Evolutionary conservation across 148 eudicot genomes (phyloP).

Genomic region (Gaultheria prostrata): DNA sequence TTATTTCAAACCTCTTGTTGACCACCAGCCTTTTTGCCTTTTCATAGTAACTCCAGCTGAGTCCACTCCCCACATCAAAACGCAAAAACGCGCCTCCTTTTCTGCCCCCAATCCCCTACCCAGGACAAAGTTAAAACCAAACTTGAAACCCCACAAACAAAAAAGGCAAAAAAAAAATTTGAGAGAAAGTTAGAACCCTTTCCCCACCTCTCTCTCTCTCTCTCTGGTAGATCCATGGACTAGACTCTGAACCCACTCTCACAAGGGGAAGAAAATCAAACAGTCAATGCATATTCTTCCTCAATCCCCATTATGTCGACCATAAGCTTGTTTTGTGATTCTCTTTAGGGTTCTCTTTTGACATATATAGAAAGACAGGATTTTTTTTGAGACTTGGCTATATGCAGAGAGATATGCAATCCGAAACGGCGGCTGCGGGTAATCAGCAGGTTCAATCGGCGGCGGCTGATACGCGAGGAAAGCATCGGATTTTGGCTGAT

Average conservation of each 20-base stretch:
- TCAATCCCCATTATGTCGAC: background rate
- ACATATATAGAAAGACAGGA: background rate
- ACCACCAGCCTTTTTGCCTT: too few species aligned
- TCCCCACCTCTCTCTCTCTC: background rate
- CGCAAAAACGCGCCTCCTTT: background rate
- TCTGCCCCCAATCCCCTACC: background rate
- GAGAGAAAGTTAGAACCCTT: background rate
- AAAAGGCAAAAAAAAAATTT: background rate
- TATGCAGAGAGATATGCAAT: constrained; percentile 29
- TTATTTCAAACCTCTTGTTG: too few species aligned
- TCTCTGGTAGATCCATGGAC: constrained; percentile 2
- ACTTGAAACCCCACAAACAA: background rate
- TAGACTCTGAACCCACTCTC: background rate
- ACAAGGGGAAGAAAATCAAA: background rate
- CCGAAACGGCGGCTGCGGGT: constrained; percentile 27
- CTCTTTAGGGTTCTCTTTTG: background rate
- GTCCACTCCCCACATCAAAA: too few species aligned
- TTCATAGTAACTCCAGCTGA: too few species aligned
- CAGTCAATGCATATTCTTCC: background rate
- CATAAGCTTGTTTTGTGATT: background rate
- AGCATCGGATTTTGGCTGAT: constrained; percentile 79
- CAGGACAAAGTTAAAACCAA: background rate
- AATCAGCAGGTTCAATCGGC: constrained; percentile 36
- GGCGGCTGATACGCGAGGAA: constrained; percentile 60
- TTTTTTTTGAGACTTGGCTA: background rate